phyloP scores from a whole-genome alignment of 768 basidiomycete genomes.

The Dacryopinax primogenitus region DNA sequence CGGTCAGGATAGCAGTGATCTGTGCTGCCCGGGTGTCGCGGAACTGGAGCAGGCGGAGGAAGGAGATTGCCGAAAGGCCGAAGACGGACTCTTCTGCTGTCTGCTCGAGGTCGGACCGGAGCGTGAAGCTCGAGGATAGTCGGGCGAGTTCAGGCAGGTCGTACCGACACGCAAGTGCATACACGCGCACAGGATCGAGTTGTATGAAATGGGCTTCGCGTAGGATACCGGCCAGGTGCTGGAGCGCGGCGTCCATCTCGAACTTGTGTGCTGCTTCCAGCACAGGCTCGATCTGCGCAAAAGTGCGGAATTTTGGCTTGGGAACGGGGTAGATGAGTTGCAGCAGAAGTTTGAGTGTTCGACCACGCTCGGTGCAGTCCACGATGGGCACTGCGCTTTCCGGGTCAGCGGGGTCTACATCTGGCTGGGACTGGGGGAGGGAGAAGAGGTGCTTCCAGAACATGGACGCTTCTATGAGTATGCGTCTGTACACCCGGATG shows the following conservation, averaged over 20 bases:
- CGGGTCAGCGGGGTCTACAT: neutral
- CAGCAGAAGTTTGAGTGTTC: slow-evolving; percentile 4
- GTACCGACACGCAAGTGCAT: neutral
- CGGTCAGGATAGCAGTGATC: neutral
- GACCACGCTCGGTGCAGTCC: slow-evolving; percentile 1
- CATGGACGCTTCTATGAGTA: neutral
- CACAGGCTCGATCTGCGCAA: slow-evolving; percentile 7
- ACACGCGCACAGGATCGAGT: slow-evolving; percentile 6
- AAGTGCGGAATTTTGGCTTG: slow-evolving; percentile 1
- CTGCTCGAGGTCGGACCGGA: slow-evolving; percentile 2
- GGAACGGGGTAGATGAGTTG: slow-evolving; percentile 5
- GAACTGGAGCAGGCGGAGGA: slow-evolving; percentile 8
- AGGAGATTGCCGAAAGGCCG: neutral
- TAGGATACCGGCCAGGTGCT: slow-evolving; percentile 6
- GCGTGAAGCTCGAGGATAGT: neutral
- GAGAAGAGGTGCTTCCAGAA: slow-evolving; percentile 8
- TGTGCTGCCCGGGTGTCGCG: neutral
- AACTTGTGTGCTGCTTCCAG: slow-evolving; percentile 5
- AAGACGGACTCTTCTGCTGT: slow-evolving; percentile 6
- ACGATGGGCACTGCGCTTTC: slow-evolving; percentile 1
- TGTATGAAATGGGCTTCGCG: slow-evolving; percentile 2
- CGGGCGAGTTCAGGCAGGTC: neutral
- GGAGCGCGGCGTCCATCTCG: slow-evolving; percentile 4
- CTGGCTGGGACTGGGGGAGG: neutral
- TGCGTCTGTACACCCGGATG: neutral